Conservation (phyloP, 805 yeast genomes). For the Wickerhamomyces tratensis region DNA sequence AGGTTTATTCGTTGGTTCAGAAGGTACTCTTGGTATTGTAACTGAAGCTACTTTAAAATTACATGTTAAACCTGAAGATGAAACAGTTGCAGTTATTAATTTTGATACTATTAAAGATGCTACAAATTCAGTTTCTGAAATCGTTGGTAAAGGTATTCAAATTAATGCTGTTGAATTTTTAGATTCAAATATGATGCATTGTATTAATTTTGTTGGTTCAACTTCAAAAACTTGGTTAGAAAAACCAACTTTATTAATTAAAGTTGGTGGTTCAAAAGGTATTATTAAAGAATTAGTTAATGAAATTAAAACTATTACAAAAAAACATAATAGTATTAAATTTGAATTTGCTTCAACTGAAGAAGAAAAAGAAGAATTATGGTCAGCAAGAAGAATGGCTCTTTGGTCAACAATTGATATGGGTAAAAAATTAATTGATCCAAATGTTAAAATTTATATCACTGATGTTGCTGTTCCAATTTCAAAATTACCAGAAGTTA, state of each 20-base stretch:
- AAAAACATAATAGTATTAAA: slow-evolving; percentile 41
- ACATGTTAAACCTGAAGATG: slow-evolving; percentile 54
- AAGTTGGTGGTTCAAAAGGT: slow-evolving; percentile 43
- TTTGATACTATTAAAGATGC: slow-evolving; percentile 66
- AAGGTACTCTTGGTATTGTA: slow-evolving; percentile 72
- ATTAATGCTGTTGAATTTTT: slow-evolving; percentile 69
- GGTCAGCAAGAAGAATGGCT: slow-evolving; percentile 69
- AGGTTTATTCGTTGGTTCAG: slow-evolving; percentile 66
- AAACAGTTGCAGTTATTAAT: slow-evolving; percentile 59
- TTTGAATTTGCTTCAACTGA: slow-evolving; percentile 55
- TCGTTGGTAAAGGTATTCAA: slow-evolving; percentile 53
- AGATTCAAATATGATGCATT: slow-evolving; percentile 64
- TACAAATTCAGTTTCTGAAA: slow-evolving; percentile 53
- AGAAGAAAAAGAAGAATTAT: slow-evolving; percentile 56
- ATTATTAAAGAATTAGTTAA: slow-evolving; percentile 38
- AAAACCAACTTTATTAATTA: slow-evolving; percentile 53
- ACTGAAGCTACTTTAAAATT: slow-evolving; percentile 70
- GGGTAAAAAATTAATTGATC: slow-evolving; percentile 37
- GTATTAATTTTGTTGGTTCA: slow-evolving; percentile 48
- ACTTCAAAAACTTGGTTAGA: slow-evolving; percentile 46
- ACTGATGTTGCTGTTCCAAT: slow-evolving; percentile 83
- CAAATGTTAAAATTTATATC: slow-evolving; percentile 50
- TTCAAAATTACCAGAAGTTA: slow-evolving; percentile 53
- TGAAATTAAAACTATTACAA: slow-evolving; percentile 40
- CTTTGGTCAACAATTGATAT: slow-evolving; percentile 60